Conservation (phyloP, 179 eudicot genomes). For the Kewa caespitosa region DNA sequence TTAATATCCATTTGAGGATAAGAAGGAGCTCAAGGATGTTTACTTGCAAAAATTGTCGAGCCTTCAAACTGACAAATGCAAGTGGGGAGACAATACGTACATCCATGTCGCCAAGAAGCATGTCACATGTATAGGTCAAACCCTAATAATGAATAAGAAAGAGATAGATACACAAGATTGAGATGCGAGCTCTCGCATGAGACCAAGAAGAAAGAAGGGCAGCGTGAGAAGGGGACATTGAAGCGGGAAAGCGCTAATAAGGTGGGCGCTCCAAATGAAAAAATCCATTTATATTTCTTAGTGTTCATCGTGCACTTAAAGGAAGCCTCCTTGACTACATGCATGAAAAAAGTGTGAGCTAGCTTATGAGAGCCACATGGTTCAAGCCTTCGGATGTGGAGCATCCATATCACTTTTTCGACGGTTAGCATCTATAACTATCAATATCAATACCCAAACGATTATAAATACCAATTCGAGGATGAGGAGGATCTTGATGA, state of each 20-base stretch:
- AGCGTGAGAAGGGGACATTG: constrained; percentile 86
- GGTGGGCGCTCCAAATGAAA: too few species aligned
- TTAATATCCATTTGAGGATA: constrained; percentile 47
- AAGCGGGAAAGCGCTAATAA: too few species aligned
- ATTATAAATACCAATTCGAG: constrained; percentile 47
- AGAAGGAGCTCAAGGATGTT: constrained; percentile 58
- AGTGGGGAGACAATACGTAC: constrained; percentile 91
- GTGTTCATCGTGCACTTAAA: too few species aligned
- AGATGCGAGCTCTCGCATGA: constrained; percentile 58
- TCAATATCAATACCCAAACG: constrained; percentile 46
- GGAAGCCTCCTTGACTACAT: too few species aligned
- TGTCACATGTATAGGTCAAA: constrained; percentile 40
- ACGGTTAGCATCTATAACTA: constrained; percentile 42
- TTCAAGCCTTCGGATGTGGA: too few species aligned
- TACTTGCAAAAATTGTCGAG: constrained; percentile 51
- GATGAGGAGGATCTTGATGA: constrained; percentile 62
- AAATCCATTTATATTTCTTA: too few species aligned
- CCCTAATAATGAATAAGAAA: constrained; percentile 47
- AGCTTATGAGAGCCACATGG: too few species aligned
- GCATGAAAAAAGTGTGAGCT: too few species aligned
- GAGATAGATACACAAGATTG: constrained; percentile 38
- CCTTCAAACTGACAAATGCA: constrained; percentile 74
- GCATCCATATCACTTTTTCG: too few species aligned
- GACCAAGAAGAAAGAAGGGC: constrained; percentile 71
- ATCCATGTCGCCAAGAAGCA: constrained; percentile 82